A percentile compares a stretch with the other conserved stretches of the same genome.
phyloP scores from a whole-genome alignment of 768 basidiomycete species.

The Amanita muscaria region DNA sequence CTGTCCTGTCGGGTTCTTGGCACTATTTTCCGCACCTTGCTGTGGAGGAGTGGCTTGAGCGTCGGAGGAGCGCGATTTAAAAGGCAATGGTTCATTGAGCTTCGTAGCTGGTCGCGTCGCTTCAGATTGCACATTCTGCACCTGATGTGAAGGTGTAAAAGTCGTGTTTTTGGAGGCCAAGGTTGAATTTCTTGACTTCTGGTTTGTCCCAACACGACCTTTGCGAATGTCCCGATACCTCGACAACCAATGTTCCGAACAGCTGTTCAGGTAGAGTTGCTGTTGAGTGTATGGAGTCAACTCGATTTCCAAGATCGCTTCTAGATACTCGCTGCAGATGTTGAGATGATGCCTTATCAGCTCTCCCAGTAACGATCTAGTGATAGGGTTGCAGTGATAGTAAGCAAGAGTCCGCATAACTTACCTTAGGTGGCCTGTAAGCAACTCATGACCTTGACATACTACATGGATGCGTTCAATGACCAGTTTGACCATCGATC shows the following conservation, averaged over 20 bases:
- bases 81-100: no score
- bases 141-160: no score
- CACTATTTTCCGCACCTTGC: no score
- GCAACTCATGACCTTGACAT: slow-evolving; percentile 32
- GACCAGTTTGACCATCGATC: slow-evolving; percentile 21
- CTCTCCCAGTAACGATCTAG: slow-evolving; percentile 12
- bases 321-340: slow-evolving; percentile 16
- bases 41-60: no score
- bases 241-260: slow-evolving; percentile 23
- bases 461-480: slow-evolving; percentile 22
- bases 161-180: no score
- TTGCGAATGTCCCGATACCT: background rate
- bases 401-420: slow-evolving; percentile 8
- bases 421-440: slow-evolving; percentile 28
- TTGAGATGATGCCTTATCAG: slow-evolving; percentile 9
- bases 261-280: slow-evolving; percentile 21
- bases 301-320: slow-evolving; percentile 25
- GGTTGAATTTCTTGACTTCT: no score
- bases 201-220: background rate
- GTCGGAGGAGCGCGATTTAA: no score
- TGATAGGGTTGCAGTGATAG: background rate
- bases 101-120: no score
- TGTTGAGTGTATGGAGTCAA: slow-evolving; percentile 29
- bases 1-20: no score
- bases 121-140: no score